Conservation (phyloP, 352 stramenopile genomes). For the Phytophthora brassicae region DNA sequence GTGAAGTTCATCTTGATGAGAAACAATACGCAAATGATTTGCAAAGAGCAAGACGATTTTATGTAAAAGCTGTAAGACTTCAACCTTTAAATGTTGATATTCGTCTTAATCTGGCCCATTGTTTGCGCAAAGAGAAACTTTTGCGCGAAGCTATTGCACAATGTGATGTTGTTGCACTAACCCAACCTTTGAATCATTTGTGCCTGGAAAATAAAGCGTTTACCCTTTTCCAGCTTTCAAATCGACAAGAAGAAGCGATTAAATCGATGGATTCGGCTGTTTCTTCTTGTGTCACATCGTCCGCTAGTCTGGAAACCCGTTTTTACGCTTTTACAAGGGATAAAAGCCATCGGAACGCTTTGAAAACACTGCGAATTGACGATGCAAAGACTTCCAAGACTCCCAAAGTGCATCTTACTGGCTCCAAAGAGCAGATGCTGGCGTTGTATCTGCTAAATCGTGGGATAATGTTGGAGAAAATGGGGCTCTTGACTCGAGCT, state of each 20-base stretch:
- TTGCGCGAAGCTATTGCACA: constrained; percentile 48
- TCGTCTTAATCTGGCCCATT: constrained; percentile 70
- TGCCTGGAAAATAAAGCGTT: constrained; percentile 65
- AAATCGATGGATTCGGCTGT: constrained; percentile 61
- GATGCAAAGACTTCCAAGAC: no score
- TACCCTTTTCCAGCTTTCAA: constrained; percentile 51
- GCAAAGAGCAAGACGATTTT: constrained; percentile 63
- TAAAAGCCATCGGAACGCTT: constrained; percentile 52
- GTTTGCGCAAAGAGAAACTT: constrained; percentile 53
- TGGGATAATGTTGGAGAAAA: constrained; percentile 63
- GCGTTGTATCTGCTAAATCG: constrained; percentile 75
- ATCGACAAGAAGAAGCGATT: constrained; percentile 39
- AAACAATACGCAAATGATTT: constrained; percentile 43
- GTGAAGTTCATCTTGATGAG: constrained; percentile 38
- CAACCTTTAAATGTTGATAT: constrained; percentile 64
- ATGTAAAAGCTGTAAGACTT: constrained; percentile 58
- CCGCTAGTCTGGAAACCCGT: constrained; percentile 54
- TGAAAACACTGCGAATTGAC: no score
- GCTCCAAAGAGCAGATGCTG: constrained; percentile 63
- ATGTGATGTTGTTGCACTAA: constrained; percentile 46
- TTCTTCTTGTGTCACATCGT: constrained; percentile 57
- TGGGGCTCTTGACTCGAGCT: constrained; percentile 47
- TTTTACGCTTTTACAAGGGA: constrained; percentile 65
- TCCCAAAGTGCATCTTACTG: constrained; percentile 35
- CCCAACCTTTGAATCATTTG: constrained; percentile 51